Conservation (phyloP, 257 asterid genomes). For the Solanum ossicruentum region DNA sequence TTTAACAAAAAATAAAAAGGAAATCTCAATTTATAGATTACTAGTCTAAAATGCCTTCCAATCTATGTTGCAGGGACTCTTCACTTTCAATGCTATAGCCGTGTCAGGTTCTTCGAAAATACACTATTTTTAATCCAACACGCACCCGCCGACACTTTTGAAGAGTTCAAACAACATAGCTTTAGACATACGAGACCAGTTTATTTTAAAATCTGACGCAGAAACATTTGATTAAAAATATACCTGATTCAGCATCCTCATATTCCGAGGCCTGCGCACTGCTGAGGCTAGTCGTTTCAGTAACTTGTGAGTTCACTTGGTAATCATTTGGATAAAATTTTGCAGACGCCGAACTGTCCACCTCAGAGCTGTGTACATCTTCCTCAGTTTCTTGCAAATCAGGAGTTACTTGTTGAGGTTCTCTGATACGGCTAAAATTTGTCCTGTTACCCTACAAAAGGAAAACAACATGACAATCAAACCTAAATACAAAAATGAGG, state of each 20-base stretch:
- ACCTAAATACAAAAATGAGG: not conserved
- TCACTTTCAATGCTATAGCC: no score
- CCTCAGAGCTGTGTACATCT: constrained; percentile 33
- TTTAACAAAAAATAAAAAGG: constrained; percentile 1
- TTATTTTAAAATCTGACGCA: not conserved
- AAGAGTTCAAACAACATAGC: no score
- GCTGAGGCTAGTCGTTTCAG: constrained; percentile 60
- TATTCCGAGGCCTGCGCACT: constrained; percentile 61
- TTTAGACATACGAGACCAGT: not conserved
- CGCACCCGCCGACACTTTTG: no score
- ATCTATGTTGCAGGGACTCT: no score
- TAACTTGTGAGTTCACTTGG: constrained; percentile 53
- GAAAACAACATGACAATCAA: not conserved
- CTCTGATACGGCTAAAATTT: constrained; percentile 45
- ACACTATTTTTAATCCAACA: no score
- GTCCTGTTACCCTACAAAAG: constrained; percentile 59
- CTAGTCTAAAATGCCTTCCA: not conserved
- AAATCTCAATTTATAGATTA: not conserved
- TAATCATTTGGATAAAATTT: constrained; percentile 39
- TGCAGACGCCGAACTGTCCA: constrained; percentile 42
- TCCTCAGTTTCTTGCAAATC: constrained; percentile 34
- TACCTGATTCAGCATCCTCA: constrained; percentile 98
- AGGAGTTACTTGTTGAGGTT: constrained; percentile 27
- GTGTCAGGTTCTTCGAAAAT: no score
- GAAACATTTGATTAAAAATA: not conserved